phyloP scores from a whole-genome alignment of 2,329 filamentous ascomycete species.

The Onygenales sp. region DNA sequence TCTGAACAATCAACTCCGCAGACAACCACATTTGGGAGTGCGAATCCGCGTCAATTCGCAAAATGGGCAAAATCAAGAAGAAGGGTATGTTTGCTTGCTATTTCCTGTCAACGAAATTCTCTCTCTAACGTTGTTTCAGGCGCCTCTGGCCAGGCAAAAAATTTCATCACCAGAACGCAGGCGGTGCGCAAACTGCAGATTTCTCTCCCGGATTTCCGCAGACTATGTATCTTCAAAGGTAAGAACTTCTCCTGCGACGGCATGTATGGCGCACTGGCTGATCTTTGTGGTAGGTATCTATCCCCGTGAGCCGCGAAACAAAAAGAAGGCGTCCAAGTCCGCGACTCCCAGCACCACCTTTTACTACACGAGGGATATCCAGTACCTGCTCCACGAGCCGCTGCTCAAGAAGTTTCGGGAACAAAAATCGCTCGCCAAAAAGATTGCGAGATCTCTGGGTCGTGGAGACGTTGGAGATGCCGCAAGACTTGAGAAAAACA shows the following conservation, averaged over 20 bases:
- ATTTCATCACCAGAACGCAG: slow-evolving; percentile 95
- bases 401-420: slow-evolving; percentile 91
- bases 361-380: slow-evolving; percentile 87
- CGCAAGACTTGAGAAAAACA: slow-evolving; percentile 79
- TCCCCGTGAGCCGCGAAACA: slow-evolving; percentile 89
- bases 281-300: slow-evolving; percentile 59
- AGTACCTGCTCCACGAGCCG: slow-evolving; percentile 95
- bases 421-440: slow-evolving; percentile 93
- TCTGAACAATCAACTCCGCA: slow-evolving; percentile 4
- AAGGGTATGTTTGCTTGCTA: slow-evolving; percentile 51
- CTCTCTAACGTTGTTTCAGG: slow-evolving; percentile 35
- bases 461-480: slow-evolving; percentile 87
- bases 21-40: background rate
- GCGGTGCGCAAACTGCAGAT: slow-evolving; percentile 97
- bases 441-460: slow-evolving; percentile 86
- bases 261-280: background rate
- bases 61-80: slow-evolving; percentile 75
- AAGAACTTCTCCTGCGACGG: slow-evolving; percentile 5
- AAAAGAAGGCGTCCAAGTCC: slow-evolving; percentile 92
- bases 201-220: slow-evolving; percentile 91
- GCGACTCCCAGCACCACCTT: slow-evolving; percentile 88
- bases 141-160: slow-evolving; percentile 85
- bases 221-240: slow-evolving; percentile 98
- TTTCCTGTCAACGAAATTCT: background rate
- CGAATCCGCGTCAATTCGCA: background rate